Evolutionary conservation across 2,329 filamentous ascomycete genomes (phyloP), one percentile per base, ranked within the genome.

Genomic region (Diaporthe ampelina): DNA sequence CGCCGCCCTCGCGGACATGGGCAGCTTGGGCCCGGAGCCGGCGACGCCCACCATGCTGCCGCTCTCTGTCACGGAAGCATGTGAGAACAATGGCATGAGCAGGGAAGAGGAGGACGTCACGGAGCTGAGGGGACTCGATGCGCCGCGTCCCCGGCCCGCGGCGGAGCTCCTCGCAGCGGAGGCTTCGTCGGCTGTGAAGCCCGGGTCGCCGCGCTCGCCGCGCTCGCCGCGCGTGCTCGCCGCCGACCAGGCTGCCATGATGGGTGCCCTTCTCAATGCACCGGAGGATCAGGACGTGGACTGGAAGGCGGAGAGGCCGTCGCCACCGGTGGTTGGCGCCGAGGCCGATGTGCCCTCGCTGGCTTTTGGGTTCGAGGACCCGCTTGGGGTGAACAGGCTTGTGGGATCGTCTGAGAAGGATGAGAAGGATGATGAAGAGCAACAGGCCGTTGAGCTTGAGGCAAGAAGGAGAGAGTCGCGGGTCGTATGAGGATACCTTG

Each of bases 181-280:
- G 15, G 40, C 40, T 8, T 43, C 59, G 76, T 76, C 72, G 76
- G 77, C 54, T 3, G 56, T 24, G 48, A 54, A 61, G 17, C 69
- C 61, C 69, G 58, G 77, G 74, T n/a, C n/a, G n/a, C n/a, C n/a
- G n/a, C n/a, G n/a, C 65, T 75, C 59, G 48, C 68, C 69, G 2
- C 52, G 69, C 43, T 73, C 72, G 26, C 73, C 63, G 32, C 59
- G 74, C 1, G 19, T 73, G 21, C 45, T 48, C 15, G 71, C 71
- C 4, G 43, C 54, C 37, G 72, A 71, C 9, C 32, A 52, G 29
- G 58, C 72, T 32, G 68, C 71, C 32, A 54, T 73, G 15, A 57
- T 63, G 24, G 70, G 24, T 24, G 70, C 57, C 8, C 48, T 72
- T 24, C 40, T 43, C 40, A 15, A 43, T 5, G 15, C 40, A 4